Base-by-base conservation (phyloP, 2,329 filamentous ascomycete genomes). In the Aspergillus ustus region DNA sequence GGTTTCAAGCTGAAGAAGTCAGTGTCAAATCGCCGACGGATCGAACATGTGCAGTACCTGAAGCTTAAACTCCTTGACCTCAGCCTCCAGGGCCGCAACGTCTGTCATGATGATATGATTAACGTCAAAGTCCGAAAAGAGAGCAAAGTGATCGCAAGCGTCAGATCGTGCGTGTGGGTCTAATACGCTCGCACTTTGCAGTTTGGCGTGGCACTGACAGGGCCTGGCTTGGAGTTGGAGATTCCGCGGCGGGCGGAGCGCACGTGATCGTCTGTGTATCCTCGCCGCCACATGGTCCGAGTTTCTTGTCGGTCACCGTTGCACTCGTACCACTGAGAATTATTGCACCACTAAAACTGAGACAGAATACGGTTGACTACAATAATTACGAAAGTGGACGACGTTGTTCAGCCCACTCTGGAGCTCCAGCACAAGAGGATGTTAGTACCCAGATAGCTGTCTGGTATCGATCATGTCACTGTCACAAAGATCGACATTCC, bases 1-100 rank as follows among this genome's bases (percentile, higher is more conserved):
- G 43, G 91, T 88, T 72, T 93, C 91, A 74, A 96, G 87, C 90
- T 93, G 71, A n/a, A 34, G 52, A 19, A 25, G 25, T 62, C 19
- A 50, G 29, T 40, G 11, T 45, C 28, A 17, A 15, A 28, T 43
- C 15, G 29, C 20, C 17, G 43, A 31, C 51, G 44, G 45, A 25
- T 55, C 17, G 34, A 13, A 13, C 15, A 15, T 9, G 34, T 40
- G 52, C 13, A 58, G 57, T 71, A 86, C 84, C 81, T 87, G 85
- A 67, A 85, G 73, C 74, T 82, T 85, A 74, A 85, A 87, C 75
- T 86, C 85, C 71, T 85, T 86, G 51, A 87, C 77, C 72, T 87
- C 79, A 31, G 74, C 75, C 70, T 82, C 79, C 20, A 82, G 71
- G 53, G 75, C 73, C 49, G 76, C 73, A 29, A 82, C 69, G 54